A percentile compares a stretch with the other conserved stretches of the same genome.
Conservation (phyloP, 2,329 filamentous ascomycete genomes). For the Trichophyton mentagrophytes region DNA sequence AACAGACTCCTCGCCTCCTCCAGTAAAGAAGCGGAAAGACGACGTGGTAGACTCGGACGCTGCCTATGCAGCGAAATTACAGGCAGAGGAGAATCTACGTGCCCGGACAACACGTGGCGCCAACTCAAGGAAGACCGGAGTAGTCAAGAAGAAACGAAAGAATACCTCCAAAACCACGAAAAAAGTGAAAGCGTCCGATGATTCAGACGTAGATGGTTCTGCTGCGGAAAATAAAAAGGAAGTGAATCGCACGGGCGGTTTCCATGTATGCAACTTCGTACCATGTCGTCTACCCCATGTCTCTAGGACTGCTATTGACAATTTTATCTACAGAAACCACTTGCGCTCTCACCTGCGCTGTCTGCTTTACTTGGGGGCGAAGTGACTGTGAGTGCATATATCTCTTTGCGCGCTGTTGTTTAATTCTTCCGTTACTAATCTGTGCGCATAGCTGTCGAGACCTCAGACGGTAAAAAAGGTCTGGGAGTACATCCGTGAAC, state of each 20-base stretch:
- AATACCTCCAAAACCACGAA: constrained; percentile 42
- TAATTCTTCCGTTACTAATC: background rate
- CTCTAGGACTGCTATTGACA: background rate
- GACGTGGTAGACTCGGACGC: constrained; percentile 70
- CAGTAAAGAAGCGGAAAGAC: constrained; percentile 53
- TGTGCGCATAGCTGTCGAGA: constrained; percentile 58
- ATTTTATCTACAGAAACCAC: constrained; percentile 28
- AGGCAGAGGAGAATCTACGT: constrained; percentile 78
- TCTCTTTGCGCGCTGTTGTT: background rate
- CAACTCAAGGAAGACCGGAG: constrained; percentile 44
- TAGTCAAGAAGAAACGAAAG: constrained; percentile 50
- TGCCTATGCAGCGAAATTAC: constrained; percentile 70
- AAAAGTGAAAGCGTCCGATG: constrained; percentile 64
- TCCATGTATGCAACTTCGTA: constrained; percentile 47
- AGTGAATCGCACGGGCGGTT: constrained; percentile 69
- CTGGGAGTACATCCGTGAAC: constrained; percentile 86
- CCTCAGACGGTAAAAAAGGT: constrained; percentile 93
- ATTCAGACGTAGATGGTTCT: constrained; percentile 59
- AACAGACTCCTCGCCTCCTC: constrained; percentile 26
- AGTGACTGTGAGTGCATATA: constrained; percentile 33
- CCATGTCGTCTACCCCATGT: background rate
- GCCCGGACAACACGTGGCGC: constrained; percentile 67
- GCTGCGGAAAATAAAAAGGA: constrained; percentile 49
- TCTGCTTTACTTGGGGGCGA: constrained; percentile 35
- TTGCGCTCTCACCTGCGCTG: constrained; percentile 34